Evolutionary conservation across 345 rosid species (phyloP), one percentile per base, ranked within the genome.

Genomic region (Kandelia obovata): DNA sequence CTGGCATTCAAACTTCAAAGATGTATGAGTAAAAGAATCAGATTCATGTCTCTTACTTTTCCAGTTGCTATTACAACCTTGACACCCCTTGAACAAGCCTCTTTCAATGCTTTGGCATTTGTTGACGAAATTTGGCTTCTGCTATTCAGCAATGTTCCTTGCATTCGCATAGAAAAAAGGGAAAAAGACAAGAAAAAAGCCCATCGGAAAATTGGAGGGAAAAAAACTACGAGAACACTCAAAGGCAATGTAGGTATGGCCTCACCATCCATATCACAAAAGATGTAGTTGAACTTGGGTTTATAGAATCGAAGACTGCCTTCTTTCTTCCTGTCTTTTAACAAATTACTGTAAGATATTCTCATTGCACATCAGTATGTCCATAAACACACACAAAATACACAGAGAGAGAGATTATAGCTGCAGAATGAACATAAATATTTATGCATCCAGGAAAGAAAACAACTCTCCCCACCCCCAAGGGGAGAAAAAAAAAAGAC

Each of bases 261-360:
- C 90, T 75, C 76, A 95, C 99, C 99, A 87, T 95, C 98, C 97
- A 92, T 87, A 78, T 95, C 99, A 61, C 96, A 95, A 85, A 95
- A 95, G 87, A 95, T 85, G 74, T 92, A 92, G 65, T 87, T 88
- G 88, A 90, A 92, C 66, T 95, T 95, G 61, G 99, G 97, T 77
- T 77, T 86, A 80, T 95, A 86, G 80, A 90, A 90, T 60, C 92
- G 86, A 68, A 95, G 83, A 77, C 86, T 83, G 69, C 89, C 94
- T 82, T 87, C 91, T 76, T 87, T 85, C 81, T 83, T 92, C 96
- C 92, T 92, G 96, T 83, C 99, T 90, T 83, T 88, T 80, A 72
- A 85, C 71, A 82, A 43, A 57, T 70, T 69, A 73, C 68, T 78
- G 78, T 81, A 73, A 85, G 87, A 74, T 65, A 61, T 58, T 64